A percentile compares a stretch with the other conserved stretches of the same genome.
Evolutionary conservation across 805 yeast species (phyloP).

Genomic region (Naumovozyma castellii): DNA sequence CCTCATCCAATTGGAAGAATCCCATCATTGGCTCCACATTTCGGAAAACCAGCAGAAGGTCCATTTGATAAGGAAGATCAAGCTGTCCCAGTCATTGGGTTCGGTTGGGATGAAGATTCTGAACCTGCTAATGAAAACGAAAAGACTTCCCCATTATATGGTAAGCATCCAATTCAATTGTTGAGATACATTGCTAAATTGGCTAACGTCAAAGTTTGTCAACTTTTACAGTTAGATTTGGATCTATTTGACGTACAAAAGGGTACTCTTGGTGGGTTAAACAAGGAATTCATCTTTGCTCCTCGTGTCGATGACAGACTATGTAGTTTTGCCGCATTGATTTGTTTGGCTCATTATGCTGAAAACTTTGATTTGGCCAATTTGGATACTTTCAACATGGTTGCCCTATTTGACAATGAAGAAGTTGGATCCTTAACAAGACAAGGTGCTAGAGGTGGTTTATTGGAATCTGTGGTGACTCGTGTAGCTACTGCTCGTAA

Average conservation of each 20-base stretch:
- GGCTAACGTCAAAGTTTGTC: slow-evolving; percentile 48
- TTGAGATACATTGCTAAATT: slow-evolving; percentile 59
- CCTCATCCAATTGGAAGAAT: slow-evolving; percentile 70
- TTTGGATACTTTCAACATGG: slow-evolving; percentile 41
- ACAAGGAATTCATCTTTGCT: slow-evolving; percentile 65
- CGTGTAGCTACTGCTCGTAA: slow-evolving; percentile 38
- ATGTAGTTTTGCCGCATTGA: slow-evolving; percentile 65
- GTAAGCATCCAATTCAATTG: slow-evolving; percentile 57
- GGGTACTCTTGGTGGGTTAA: slow-evolving; percentile 69
- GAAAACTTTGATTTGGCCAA: slow-evolving; percentile 33
- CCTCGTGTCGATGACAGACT: slow-evolving; percentile 83
- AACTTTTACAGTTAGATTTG: slow-evolving; percentile 61
- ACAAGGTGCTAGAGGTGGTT: slow-evolving; percentile 75
- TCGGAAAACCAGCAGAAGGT: slow-evolving; percentile 57
- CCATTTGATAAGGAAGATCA: slow-evolving; percentile 73
- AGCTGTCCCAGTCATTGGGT: slow-evolving; percentile 72
- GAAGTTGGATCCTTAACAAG: slow-evolving; percentile 76
- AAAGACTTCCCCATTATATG: slow-evolving; percentile 46
- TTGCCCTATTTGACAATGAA: slow-evolving; percentile 68
- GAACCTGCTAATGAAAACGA: slow-evolving; percentile 49
- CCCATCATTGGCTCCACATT: slow-evolving; percentile 82
- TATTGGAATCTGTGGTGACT: slow-evolving; percentile 53
- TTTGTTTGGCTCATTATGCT: slow-evolving; percentile 44
- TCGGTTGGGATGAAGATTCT: slow-evolving; percentile 27
- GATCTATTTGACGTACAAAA: slow-evolving; percentile 76